Percentiles rank a stretch among this genome's conserved stretches.
Evolutionary conservation across 2,329 filamentous ascomycete species (phyloP).

Genomic region (Fusarium sp.): DNA sequence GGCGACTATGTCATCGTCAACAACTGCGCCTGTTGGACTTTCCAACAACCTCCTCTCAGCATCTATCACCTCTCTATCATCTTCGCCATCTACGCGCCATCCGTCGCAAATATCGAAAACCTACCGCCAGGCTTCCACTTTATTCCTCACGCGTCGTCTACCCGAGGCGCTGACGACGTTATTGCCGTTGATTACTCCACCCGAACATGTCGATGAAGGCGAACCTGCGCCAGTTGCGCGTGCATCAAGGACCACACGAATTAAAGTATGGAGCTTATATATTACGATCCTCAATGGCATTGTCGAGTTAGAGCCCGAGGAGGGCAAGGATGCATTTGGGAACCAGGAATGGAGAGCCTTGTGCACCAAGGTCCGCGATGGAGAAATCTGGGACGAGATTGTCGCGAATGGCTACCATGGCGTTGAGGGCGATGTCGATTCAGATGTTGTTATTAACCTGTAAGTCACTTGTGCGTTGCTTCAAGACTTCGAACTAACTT

Average conservation of each 20-base stretch:
- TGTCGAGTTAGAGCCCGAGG: conserved; percentile 86
- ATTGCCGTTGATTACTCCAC: conserved; percentile 79
- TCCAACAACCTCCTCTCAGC: conserved; percentile 67
- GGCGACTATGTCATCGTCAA: conserved; percentile 51
- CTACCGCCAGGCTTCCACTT: conserved; percentile 92
- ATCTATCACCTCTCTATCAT: conserved; percentile 76
- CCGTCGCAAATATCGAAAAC: conserved; percentile 85
- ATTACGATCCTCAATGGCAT: conserved; percentile 92
- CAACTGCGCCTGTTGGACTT: conserved; percentile 54
- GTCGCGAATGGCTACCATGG: conserved; percentile 88
- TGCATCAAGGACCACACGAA: conserved; percentile 82
- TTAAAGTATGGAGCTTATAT: conserved; percentile 98
- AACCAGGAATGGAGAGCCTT: conserved; percentile 85
- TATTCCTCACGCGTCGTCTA: conserved; percentile 93
- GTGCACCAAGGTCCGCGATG: conserved; percentile 86
- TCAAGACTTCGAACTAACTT: conserved; percentile 36
- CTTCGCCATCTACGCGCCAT: conserved; percentile 69
- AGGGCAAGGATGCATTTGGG: conserved; percentile 90
- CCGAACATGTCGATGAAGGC: conserved; percentile 60
- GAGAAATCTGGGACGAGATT: conserved; percentile 94
- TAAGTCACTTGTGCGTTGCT: conserved; percentile 55
- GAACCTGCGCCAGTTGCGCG: conserved; percentile 79
- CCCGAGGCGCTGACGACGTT: conserved; percentile 90
- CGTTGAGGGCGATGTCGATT: conserved; percentile 88
- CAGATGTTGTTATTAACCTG: conserved; percentile 92